phyloP scores from a whole-genome alignment of 805 yeast species.

The Schwanniomyces sp. region DNA sequence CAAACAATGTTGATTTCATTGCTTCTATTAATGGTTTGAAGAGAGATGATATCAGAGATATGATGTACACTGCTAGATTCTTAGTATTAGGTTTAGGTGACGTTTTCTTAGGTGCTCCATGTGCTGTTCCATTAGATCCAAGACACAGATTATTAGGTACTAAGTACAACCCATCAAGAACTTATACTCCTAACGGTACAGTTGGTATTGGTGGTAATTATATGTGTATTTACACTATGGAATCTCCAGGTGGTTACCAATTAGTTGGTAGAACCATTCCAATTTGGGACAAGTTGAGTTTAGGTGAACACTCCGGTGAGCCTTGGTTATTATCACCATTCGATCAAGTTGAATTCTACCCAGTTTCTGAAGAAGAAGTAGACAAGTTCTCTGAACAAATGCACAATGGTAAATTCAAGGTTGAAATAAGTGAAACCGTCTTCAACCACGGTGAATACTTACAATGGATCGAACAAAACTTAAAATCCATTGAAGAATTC shows the following conservation, averaged over 20 bases:
- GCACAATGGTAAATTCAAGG: conserved; percentile 75
- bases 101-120: conserved; percentile 96
- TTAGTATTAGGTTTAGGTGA: conserved; percentile 95
- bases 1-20: conserved; percentile 94
- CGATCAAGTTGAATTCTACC: conserved; percentile 93
- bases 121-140: conserved; percentile 98
- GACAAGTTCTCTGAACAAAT: conserved; percentile 70
- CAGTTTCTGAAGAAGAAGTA: conserved; percentile 82
- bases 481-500: conserved; percentile 69
- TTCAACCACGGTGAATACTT: conserved; percentile 82
- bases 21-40: conserved; percentile 83
- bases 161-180: conserved; percentile 94
- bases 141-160: conserved; percentile 90
- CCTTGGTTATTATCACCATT: conserved; percentile 94
- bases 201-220: conserved; percentile 99
- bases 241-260: conserved; percentile 98
- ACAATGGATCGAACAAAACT: conserved; percentile 73
- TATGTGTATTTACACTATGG: conserved; percentile 98
- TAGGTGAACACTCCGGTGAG: conserved; percentile 59
- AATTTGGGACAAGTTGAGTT: conserved; percentile 91
- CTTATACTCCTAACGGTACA: conserved; percentile 94
- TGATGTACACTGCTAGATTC: conserved; percentile 87
- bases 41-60: conserved; percentile 73
- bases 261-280: conserved; percentile 95
- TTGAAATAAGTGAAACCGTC: conserved; percentile 71